Conservation (phyloP, 305 asterid genomes). For the Fraxinus greggii region DNA sequence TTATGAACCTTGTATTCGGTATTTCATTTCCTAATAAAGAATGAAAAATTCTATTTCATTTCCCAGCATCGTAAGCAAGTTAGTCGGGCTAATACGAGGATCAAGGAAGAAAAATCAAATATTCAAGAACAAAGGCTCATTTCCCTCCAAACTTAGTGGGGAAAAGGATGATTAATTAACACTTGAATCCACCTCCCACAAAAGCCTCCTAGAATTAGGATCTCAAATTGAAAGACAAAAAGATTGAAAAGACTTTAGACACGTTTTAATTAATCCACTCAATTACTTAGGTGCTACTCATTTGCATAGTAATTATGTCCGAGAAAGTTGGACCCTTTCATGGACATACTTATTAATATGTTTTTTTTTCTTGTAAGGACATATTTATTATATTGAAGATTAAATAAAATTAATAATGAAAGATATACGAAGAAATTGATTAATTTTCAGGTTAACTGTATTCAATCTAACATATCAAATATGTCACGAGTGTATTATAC, state of each 20-base stretch:
- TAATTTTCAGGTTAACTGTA: not conserved
- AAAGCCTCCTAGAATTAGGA: not conserved
- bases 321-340: not conserved
- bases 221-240: not conserved
- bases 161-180: not conserved
- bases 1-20: conserved; percentile 17
- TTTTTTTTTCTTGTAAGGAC: not conserved
- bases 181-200: not conserved
- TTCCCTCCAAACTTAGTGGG: not conserved
- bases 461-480: not conserved
- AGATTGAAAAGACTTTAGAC: not conserved
- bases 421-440: not conserved
- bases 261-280: not conserved
- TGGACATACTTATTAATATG: not conserved
- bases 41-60: too few relatives aligned
- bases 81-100: not conserved
- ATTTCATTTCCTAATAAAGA: not conserved
- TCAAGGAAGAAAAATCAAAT: not conserved
- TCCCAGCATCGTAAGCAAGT: not conserved
- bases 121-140: not conserved
- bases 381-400: not conserved
- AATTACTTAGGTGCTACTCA: not conserved
- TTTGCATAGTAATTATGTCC: not conserved
- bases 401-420: not conserved
- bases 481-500: not conserved